A percentile compares a stretch with the other conserved stretches of the same genome.
Conservation (phyloP, 129 eudicot genomes). For the Daucus carota region DH1_v3.0 NC_030384.2:40435001-40435500, state of each 20-base stretch:
- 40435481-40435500: not conserved
- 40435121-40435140: not conserved
- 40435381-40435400: slow-evolving; percentile 91
- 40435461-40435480: slow-evolving; percentile 48
- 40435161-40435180: not conserved
- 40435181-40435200: not conserved
- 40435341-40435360: slow-evolving; percentile 63
- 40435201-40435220: not conserved
- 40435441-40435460: slow-evolving; percentile 74
- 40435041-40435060: not conserved
- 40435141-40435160: not conserved
- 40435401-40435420: slow-evolving; percentile 82
- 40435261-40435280: not conserved
- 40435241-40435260: not conserved
- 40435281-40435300: slow-evolving; percentile 9
- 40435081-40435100: not conserved
- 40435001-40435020: not conserved
- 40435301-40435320: slow-evolving; percentile 97
- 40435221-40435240: not conserved
- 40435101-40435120: not conserved
- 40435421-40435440: slow-evolving; percentile 82
- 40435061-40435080: not conserved
- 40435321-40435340: slow-evolving; percentile 43
- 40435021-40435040: not conserved
- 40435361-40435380: slow-evolving; percentile 77